A percentile compares a stretch with the other conserved stretches of the same genome.
These are phyloP conservation scores for Boletus rubescentipes DNA, from an alignment of 768 basidiomycete genomes.

Conservation along the genomic window DNA sequence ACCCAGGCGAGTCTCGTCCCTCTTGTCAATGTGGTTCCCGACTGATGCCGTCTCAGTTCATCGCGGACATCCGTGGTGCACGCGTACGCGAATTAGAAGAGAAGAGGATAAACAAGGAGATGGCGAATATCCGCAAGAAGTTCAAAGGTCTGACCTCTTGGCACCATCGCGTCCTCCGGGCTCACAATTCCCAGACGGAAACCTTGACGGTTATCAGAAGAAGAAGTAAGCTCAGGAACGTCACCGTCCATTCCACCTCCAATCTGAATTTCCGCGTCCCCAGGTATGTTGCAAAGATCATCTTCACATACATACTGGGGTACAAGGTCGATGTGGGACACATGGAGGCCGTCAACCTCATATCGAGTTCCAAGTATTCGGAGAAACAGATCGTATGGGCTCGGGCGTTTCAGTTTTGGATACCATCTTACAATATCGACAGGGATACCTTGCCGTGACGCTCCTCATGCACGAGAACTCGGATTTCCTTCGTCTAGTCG, in stretches of 20 bases:
- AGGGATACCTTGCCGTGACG: conserved; percentile 98
- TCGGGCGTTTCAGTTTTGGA: not conserved
- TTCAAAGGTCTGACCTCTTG: conserved; percentile 73
- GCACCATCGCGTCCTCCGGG: not conserved
- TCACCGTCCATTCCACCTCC: conserved; percentile 10
- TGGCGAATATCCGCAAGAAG: conserved; percentile 99
- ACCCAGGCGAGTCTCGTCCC: conserved; percentile 65
- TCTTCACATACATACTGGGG: conserved; percentile 98
- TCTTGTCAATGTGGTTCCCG: not conserved
- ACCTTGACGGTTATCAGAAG: conserved; percentile 87
- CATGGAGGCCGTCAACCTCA: conserved; percentile 99
- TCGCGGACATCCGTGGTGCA: conserved; percentile 97
- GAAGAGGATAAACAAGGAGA: conserved; percentile 99
- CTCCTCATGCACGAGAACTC: conserved; percentile 99
- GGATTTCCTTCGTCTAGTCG: conserved; percentile 92
- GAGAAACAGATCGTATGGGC: conserved; percentile 95
- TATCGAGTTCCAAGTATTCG: conserved; percentile 92
- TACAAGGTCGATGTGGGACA: conserved; percentile 99
- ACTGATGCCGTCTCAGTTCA: conserved; percentile 63
- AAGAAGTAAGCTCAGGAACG: conserved; percentile 65
- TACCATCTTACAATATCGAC: conserved; percentile 4
- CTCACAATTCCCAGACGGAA: conserved; percentile 56
- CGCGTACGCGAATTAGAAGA: conserved; percentile 96
- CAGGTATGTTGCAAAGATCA: conserved; percentile 97
- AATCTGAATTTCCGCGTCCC: conserved; percentile 14